Base-by-base conservation (phyloP, 768 basidiomycete species). In the Phanerochaete sordida region DNA sequence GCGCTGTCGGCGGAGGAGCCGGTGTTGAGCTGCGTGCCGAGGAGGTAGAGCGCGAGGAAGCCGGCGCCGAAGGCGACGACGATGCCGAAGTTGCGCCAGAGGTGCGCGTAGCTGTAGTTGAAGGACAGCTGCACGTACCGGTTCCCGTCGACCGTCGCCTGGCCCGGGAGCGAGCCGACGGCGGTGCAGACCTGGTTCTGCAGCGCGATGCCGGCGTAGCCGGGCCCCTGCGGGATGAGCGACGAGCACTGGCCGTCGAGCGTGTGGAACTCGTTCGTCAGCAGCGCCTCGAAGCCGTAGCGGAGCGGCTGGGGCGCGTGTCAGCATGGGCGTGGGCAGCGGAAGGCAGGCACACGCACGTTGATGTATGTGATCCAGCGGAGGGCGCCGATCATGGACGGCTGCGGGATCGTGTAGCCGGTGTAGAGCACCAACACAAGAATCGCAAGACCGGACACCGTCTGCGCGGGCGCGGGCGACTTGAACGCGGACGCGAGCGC, bases 191-290 rank as follows among this genome's bases (percentile, higher is more conserved):
- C 86, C 72, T 93, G 92, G 68, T 93, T 91, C 1, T 65, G 69
- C 16, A 87, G 64, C 3, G 77, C 70, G 47, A 87, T 69, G 30
- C 74, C 74, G 62, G 81, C 82, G 62, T 91, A 91, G 1, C 84
- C 83, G 0, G 85, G 73, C 0, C 88, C 88, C 3, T 75, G 77
- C 5, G 89, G 86, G 0, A 86, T 83, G 9, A 90, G 74, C 45
- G 75, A 70, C 23, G 86, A 74, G 67, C 87, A 88, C 19, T 74
- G 68, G 48, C 87, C 90, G 23, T 87, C 71, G 11, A 90, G 73
- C 0, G 83, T 85, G 63, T 81, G 84, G 74, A 94, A 94, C 71
- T 95, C 91, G 73, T 93, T 95, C 21, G 82, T 77, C 68, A 95
- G 78, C 46, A 94, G 71, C 0, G 81, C 77, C 61, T 92, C 89